Evolutionary conservation across 768 basidiomycete genomes (phyloP).

Genomic region (Pholiota microspora): DNA sequence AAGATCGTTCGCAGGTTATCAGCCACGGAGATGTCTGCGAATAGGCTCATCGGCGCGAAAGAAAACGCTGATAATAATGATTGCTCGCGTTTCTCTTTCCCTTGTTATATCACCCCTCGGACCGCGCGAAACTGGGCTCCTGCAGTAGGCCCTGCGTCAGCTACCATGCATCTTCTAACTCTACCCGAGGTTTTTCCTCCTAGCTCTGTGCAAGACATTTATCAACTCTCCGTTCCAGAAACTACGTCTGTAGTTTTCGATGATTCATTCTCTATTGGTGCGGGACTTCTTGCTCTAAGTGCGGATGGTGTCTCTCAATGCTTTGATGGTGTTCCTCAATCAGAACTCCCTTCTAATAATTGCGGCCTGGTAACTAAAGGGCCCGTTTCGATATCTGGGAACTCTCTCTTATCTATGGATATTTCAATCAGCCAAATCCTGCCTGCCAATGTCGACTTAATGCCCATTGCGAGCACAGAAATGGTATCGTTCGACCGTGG

Average conservation of each 20-base stretch:
- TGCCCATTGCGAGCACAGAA: not conserved
- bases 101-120: not conserved
- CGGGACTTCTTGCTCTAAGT: not conserved
- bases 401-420: not conserved
- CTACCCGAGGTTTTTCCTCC: not conserved
- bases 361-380: not conserved
- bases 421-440: not conserved
- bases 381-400: not conserved
- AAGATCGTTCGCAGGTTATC: not conserved
- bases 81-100: not conserved
- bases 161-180: not conserved
- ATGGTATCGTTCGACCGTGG: not conserved
- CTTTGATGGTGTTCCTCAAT: not conserved
- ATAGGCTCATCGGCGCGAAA: not conserved
- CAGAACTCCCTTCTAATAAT: not conserved
- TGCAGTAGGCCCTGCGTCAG: not conserved
- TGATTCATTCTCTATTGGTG: not conserved
- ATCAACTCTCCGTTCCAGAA: not conserved
- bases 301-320: not conserved
- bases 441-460: not conserved
- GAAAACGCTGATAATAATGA: not conserved
- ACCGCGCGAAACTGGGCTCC: not conserved
- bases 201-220: not conserved
- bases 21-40: not conserved
- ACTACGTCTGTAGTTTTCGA: not conserved